Evolutionary conservation across 305 asterid species (phyloP).

Genomic region (Fraxinus sp.): DNA sequence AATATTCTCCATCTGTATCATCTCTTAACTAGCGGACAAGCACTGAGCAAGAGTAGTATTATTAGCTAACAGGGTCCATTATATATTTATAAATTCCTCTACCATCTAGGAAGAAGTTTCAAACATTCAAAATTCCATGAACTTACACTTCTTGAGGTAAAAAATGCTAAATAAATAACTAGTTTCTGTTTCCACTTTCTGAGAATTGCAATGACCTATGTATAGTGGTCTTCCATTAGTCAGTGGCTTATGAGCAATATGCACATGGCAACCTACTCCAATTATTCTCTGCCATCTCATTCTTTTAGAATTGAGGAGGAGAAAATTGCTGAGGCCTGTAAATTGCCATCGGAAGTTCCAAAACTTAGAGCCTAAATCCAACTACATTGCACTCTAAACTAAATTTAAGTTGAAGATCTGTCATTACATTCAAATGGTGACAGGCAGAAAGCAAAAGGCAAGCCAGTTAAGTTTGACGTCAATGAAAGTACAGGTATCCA

Average conservation of each 20-base stretch:
- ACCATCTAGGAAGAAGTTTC: background rate
- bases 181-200: background rate
- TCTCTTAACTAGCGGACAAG: background rate
- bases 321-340: background rate
- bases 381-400: slow-evolving; percentile 9
- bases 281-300: slow-evolving; percentile 5
- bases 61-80: background rate
- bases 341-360: background rate
- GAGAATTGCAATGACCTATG: background rate
- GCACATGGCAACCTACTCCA: background rate
- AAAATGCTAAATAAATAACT: background rate
- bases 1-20: background rate
- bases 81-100: background rate
- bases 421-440: slow-evolving; percentile 1
- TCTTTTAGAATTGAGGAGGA: background rate
- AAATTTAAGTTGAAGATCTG: slow-evolving; percentile 1
- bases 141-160: background rate
- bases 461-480: background rate
- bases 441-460: background rate
- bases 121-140: background rate
- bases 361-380: background rate
- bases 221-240: background rate
- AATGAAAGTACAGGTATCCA: background rate
- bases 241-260: background rate
- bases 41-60: background rate